Percentiles rank a stretch among this genome's conserved stretches.
Evolutionary conservation across 2,329 filamentous ascomycete species (phyloP).

Genomic region (Herpotrichia juniperi): DNA sequence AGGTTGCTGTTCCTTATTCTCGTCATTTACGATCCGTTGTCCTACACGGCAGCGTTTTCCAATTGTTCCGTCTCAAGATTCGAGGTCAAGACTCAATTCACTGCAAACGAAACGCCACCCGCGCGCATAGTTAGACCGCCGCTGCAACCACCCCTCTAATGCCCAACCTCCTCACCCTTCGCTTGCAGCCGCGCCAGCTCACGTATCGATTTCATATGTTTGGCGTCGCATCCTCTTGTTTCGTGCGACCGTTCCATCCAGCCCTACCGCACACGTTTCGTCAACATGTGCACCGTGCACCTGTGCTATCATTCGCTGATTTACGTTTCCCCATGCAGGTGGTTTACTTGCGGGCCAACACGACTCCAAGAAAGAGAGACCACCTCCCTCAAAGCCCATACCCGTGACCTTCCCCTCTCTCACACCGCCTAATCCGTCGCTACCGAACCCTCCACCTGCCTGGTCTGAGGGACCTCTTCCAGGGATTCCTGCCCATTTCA

Average conservation of each 20-base stretch:
- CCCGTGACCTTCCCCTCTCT: conserved; percentile 60
- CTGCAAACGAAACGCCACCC: conserved; percentile 12
- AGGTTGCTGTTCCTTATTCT: background rate
- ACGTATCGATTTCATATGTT: conserved; percentile 7
- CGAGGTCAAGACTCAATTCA: conserved; percentile 3
- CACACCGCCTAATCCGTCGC: conserved; percentile 41
- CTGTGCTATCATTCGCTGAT: conserved; percentile 35
- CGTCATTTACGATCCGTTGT: conserved; percentile 2
- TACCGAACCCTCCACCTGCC: conserved; percentile 27
- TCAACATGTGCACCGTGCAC: conserved; percentile 26
- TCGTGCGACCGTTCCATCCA: conserved; percentile 21
- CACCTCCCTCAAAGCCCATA: conserved; percentile 56
- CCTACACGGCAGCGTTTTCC: conserved; percentile 8
- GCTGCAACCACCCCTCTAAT: background rate
- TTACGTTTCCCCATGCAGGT: conserved; percentile 30
- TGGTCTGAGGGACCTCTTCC: conserved; percentile 44
- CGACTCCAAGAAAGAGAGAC: conserved; percentile 48
- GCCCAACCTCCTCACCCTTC: background rate
- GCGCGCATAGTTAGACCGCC: conserved; percentile 11
- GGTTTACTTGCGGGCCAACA: conserved; percentile 47
- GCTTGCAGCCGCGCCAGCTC: background rate
- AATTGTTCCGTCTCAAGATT: conserved; percentile 3
- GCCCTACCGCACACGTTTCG: conserved; percentile 35
- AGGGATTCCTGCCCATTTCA: conserved; percentile 53
- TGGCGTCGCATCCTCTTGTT: conserved; percentile 17